Evolutionary conservation across 371 early-diverging fungal genomes (phyloP), one percentile per base, ranked within the genome.

Genomic region (Pancytospora philotis): DNA sequence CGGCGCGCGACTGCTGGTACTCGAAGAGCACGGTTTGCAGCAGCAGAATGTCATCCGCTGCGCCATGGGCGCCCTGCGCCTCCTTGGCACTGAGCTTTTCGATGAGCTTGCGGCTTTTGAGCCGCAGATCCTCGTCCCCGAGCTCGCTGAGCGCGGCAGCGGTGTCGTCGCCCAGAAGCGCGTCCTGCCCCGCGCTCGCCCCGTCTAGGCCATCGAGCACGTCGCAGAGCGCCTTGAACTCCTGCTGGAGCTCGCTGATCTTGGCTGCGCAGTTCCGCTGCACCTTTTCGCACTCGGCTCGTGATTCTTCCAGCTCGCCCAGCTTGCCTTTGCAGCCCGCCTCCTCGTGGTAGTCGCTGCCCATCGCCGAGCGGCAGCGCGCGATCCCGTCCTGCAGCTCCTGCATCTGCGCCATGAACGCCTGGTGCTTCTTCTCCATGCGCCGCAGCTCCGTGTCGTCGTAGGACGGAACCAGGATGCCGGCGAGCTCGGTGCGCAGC

Each of bases 141-240:
- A 13, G 58, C 37, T 65, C 59, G n/a, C 41, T 25, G 19, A 85
- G 85, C 3, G 72, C 79, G 75, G 93, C 91, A 6, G 35, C 34
- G 13, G 86, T 86, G 25, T 87, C 83, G 25, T 77, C 78, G 39
- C 83, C 84, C 1, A 81, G 72, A 69, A 84, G 86, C 27, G 80
- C 83, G 56, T 90, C 87, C 38, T 88, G 77, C 30, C 84, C 81
- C 30, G 80, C 82, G 66, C 86, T 88, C 53, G 85, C 78, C 38
- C 83, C 79, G 27, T 84, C 85, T 71, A 88, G 79, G 63, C 85
- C 79, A 16, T 79, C 81, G 48, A 85, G 85, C 86, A 53, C 38
- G 41, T 39, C 69, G 67, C 41, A 56, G 6, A 88, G 63, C 49
- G 87, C 85, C 0, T 76, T 72, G 1, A 85, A 82, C n/a, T 71